These are phyloP conservation scores for Thymus quinquecostatus DNA, from an alignment of 257 asterid species.

Conservation along the genomic window DNA sequence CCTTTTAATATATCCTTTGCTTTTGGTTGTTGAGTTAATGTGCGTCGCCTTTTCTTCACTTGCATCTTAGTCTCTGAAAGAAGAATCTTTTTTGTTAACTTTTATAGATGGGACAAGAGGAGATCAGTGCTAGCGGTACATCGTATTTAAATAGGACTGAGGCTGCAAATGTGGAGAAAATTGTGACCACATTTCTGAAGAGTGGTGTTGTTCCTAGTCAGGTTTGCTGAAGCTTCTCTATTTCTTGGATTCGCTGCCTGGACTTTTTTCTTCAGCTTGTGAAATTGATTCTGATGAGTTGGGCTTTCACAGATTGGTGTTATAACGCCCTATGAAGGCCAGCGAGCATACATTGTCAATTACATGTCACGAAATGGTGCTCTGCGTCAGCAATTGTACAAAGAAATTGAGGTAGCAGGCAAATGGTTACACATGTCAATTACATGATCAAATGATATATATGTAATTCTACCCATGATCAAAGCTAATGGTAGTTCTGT, in stretches of 20 bases:
- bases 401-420: conserved; percentile 83
- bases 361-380: conserved; percentile 98
- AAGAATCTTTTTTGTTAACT: conserved; percentile 20
- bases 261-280: conserved; percentile 19
- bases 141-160: conserved; percentile 95
- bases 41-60: conserved; percentile 4
- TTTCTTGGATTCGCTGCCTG: conserved; percentile 15
- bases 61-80: conserved; percentile 21
- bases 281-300: conserved; percentile 21
- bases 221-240: conserved; percentile 48
- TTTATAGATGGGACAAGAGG: conserved; percentile 99
- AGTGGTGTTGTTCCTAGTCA: conserved; percentile 98
- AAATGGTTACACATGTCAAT: no score
- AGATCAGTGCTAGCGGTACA: conserved; percentile 98
- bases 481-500: conserved; percentile 26
- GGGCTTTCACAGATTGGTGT: conserved; percentile 77
- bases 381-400: conserved; percentile 94
- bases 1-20: not conserved
- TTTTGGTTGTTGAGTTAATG: conserved; percentile 27
- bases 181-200: conserved; percentile 92
- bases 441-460: conserved; percentile 4
- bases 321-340: conserved; percentile 98
- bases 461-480: not conserved
- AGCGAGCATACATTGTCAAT: conserved; percentile 95
- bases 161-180: conserved; percentile 95